Evolutionary conservation across 2,329 filamentous ascomycete genomes (phyloP).

Genomic region (Didymella arachidicola): DNA sequence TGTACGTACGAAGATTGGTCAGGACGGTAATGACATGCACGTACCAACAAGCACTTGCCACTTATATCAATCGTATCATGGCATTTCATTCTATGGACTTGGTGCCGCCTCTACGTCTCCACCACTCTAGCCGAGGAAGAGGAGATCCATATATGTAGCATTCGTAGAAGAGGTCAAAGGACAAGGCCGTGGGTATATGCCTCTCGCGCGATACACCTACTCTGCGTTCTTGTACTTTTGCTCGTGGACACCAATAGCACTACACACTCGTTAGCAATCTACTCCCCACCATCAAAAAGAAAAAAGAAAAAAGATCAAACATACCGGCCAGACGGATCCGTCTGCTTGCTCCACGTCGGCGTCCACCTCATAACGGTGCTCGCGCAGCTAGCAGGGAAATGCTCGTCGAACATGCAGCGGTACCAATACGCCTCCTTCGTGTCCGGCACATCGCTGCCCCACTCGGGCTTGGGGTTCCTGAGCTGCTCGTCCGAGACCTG

Average conservation of each 20-base stretch:
- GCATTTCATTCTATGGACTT: neutral
- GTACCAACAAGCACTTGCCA: neutral
- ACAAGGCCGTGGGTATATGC: neutral
- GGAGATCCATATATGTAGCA: neutral
- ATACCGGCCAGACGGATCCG: slow-evolving; percentile 90
- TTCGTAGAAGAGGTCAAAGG: neutral
- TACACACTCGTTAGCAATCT: slow-evolving; percentile 13
- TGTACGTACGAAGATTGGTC: neutral
- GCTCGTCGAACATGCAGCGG: slow-evolving; percentile 97
- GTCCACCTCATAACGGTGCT: slow-evolving; percentile 96
- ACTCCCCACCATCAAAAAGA: neutral
- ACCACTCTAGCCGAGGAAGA: no score
- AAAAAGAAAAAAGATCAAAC: slow-evolving; percentile 25
- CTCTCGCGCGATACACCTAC: slow-evolving; percentile 15
- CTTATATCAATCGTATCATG: neutral
- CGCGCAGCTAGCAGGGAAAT: slow-evolving; percentile 91
- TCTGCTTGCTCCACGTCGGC: slow-evolving; percentile 96
- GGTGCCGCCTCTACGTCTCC: neutral
- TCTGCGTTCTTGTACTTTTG: slow-evolving; percentile 44
- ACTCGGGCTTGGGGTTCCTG: slow-evolving; percentile 97
- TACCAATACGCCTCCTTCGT: slow-evolving; percentile 99
- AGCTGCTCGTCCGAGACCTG: slow-evolving; percentile 97
- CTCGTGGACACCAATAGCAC: slow-evolving; percentile 47
- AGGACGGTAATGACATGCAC: neutral
- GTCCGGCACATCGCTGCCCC: slow-evolving; percentile 91